Base-by-base conservation (phyloP, 1,284 basidiomycete species). In the Sanguinoderma infundibulare region DNA sequence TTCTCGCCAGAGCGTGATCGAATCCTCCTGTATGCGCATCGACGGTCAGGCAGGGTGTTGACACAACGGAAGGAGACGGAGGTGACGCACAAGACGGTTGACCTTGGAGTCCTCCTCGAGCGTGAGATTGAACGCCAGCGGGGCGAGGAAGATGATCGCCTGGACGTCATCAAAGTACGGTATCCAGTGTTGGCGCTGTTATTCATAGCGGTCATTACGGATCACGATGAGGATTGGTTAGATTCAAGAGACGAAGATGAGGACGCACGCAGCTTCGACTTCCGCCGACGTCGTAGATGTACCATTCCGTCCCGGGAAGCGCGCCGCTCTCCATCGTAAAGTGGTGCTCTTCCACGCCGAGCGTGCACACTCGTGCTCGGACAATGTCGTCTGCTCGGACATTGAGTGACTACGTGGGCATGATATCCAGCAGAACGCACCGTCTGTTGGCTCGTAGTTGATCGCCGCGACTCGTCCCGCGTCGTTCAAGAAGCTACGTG, bases 101-200 rank as follows among this genome's bases (percentile, higher is more conserved):
- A 87, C 80, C 26, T 78, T 77, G 6, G 77, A 69, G 70, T 88
- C 86, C 70, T 87, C 87, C 59, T 86, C 85, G 5, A 88, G 79
- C 53, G 77, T 77, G 67, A 87, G 82, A 69, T 89, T 85, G 70
- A 89, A 87, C 34, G 65, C 84, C 78, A 69, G 83, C 77, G 62
- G 87, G 68, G 68, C 85, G 76, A 83, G 79, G 69, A 83, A 84
- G 61, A 83, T 67, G 78, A 79, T 78, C n/a, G 77, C 82, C 56
- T 74, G 69, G 30, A 77, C 70, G 66, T 85, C 83, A 60, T 87
- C 85, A 65, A 88, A 88, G 70, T 83, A 88, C 0, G 86, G 84
- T 69, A 87, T 86, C 90, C 90, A 92, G 4, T 85, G 83, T 10
- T 82, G 80, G 39, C 89, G 81, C 89, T 90, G 68, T 34, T 51